Base-by-base conservation (phyloP, 805 yeast genomes). In the Candida ortonii region DNA sequence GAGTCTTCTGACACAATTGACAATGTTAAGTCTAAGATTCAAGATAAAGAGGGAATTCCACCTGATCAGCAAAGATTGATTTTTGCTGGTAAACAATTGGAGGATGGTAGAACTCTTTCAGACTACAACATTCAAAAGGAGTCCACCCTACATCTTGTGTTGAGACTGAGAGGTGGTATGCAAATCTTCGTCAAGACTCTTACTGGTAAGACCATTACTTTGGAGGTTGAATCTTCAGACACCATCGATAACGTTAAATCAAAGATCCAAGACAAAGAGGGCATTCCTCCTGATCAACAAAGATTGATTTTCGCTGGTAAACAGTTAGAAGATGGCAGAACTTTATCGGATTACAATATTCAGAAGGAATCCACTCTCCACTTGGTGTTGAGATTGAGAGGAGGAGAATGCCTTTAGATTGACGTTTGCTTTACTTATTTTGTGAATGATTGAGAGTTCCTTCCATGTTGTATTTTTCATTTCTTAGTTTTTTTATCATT, bases 271-370 rank as follows among this genome's bases (percentile, higher is more conserved):
- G 96, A 87, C 75, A 87, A 85, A 73, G 96, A 88, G 68, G 96
- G 96, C 62, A 87, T 88, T 59, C 96, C 97, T 65, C 95, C 96
- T 55, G 96, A 87, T 70, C 96, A 88, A 69, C 97, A 89, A 73
- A 82, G 96, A 73, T 79, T 88, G 59, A 87, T 89, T 73, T 89
- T 88, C 60, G 96, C 96, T 57, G 96, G 96, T 78, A 88, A 87
- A 77, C 96, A 86, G 73, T 80, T 88, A 66, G 96, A 87, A 71
- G 93, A 84, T 49, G 96, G 96, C 54, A 85, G 96, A 78, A 89
- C 97, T 47, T 73, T 89, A 49, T 82, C 95, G 50, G 96, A 89
- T 73, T 89, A 89, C 90, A 89, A 89, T 84, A 89, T 89, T 68
- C 96, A 88, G 74, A 89, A 89, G 78, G 97, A 89, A 73, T 87